Evolutionary conservation across 2,329 filamentous ascomycete genomes (phyloP).

Genomic region (Leptographium procerum): DNA sequence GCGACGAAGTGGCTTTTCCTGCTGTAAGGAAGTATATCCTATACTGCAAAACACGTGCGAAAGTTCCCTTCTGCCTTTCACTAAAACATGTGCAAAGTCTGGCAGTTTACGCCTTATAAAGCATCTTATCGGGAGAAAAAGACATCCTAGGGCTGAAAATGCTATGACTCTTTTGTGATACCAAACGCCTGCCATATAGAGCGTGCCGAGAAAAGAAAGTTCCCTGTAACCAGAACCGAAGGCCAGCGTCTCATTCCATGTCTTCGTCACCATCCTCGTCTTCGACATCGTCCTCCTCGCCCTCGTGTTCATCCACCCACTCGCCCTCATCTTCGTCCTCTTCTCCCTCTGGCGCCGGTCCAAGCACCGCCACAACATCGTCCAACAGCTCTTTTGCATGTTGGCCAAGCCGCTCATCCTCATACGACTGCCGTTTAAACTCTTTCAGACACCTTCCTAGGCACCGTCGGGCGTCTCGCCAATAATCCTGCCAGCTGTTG

Average conservation of each 20-base stretch:
- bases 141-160: not conserved
- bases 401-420: constrained; percentile 66
- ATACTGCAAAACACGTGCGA: too few relatives aligned
- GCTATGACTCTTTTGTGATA: not conserved
- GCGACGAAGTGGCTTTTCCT: too few relatives aligned
- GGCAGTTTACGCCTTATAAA: not conserved
- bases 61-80: not conserved
- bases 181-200: not conserved
- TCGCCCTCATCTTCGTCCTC: constrained; percentile 39
- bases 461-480: constrained; percentile 72
- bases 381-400: constrained; percentile 63
- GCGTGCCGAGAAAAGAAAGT: not conserved
- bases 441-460: constrained; percentile 68
- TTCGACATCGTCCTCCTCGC: constrained; percentile 37
- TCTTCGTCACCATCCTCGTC: constrained; percentile 43
- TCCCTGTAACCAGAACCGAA: not conserved
- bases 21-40: too few relatives aligned
- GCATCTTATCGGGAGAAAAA: not conserved
- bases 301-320: constrained; percentile 37
- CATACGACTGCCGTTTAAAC: constrained; percentile 71
- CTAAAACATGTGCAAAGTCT: not conserved
- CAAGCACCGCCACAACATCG: constrained; percentile 52
- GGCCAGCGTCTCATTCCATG: not conserved
- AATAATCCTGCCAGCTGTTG: constrained; percentile 43
- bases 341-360: constrained; percentile 41